Evolutionary conservation across 306 rosid species (phyloP).

Genomic region (Senna tora): DNA sequence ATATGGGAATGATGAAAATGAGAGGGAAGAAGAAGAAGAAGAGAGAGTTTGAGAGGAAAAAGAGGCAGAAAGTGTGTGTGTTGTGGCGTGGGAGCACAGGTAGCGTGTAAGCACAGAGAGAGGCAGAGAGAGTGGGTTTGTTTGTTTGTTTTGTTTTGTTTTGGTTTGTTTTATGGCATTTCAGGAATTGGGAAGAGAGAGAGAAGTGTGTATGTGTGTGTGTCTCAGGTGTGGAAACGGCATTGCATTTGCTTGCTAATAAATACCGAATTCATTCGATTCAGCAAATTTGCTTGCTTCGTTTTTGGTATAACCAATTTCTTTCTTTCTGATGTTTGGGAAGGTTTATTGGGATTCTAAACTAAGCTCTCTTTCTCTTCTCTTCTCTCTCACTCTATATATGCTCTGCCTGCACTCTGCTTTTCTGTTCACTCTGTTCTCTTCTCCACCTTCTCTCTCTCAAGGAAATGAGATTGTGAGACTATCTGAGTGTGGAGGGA

Average conservation of each 20-base stretch:
- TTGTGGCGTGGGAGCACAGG: conserved; percentile 38
- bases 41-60: conserved; percentile 1
- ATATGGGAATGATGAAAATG: not conserved
- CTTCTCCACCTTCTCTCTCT: not conserved
- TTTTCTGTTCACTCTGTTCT: conserved; percentile 18
- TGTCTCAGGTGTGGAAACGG: not conserved
- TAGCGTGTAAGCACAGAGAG: conserved; percentile 43
- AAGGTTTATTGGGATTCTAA: not conserved
- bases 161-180: conserved; percentile 30
- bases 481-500: not conserved
- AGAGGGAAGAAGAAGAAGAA: conserved; percentile 12
- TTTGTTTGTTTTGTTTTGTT: conserved; percentile 24
- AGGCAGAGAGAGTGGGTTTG: conserved; percentile 28
- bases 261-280: not conserved
- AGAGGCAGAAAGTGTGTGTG: conserved; percentile 41
- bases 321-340: not conserved
- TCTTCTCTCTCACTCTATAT: not conserved
- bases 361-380: not conserved
- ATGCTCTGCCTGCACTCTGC: not conserved
- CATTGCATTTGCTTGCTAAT: conserved; percentile 6
- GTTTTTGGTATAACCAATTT: not conserved
- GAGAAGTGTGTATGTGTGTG: not conserved
- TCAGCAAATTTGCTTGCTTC: not conserved
- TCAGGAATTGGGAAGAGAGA: not conserved
- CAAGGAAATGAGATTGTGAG: not conserved